Evolutionary conservation across 2,329 filamentous ascomycete genomes (phyloP).

Genomic region (Xylaria sp.): DNA sequence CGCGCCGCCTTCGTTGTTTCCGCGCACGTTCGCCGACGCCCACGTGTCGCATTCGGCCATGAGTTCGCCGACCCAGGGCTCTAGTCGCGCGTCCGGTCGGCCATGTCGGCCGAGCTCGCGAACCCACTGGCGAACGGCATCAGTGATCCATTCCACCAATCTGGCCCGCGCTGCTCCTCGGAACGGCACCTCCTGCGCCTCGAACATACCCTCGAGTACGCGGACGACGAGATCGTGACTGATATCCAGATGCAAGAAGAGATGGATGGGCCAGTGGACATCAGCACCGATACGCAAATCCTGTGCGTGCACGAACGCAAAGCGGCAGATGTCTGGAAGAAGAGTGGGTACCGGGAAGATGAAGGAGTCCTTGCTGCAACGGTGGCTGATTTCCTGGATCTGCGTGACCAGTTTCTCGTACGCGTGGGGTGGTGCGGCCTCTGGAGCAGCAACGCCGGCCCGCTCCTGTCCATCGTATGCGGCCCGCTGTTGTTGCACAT

Average conservation of each 20-base stretch:
- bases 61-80: conserved; percentile 34
- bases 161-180: conserved; percentile 45
- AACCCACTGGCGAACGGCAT: conserved; percentile 43
- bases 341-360: conserved; percentile 60
- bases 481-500: conserved; percentile 42
- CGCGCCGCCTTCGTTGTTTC: conserved; percentile 40
- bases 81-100: conserved; percentile 27
- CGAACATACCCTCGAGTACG: conserved; percentile 52
- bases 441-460: conserved; percentile 24
- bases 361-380: conserved; percentile 59
- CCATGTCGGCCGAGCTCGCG: conserved; percentile 36
- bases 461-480: conserved; percentile 38
- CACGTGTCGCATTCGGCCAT: conserved; percentile 45
- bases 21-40: conserved; percentile 34
- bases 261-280: conserved; percentile 51
- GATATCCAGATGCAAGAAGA: conserved; percentile 52
- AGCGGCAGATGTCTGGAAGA: conserved; percentile 58
- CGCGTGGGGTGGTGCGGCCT: conserved; percentile 47
- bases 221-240: conserved; percentile 52
- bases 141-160: conserved; percentile 51
- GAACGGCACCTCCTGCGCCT: conserved; percentile 56
- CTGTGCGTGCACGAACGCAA: conserved; percentile 54
- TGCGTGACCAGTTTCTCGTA: conserved; percentile 65
- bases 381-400: conserved; percentile 60
- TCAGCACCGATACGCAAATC: conserved; percentile 54